A percentile compares a stretch with the other conserved stretches of the same genome.
Conservation (phyloP, 2,329 filamentous ascomycete genomes). For the Aspergillus glaucus region DNA sequence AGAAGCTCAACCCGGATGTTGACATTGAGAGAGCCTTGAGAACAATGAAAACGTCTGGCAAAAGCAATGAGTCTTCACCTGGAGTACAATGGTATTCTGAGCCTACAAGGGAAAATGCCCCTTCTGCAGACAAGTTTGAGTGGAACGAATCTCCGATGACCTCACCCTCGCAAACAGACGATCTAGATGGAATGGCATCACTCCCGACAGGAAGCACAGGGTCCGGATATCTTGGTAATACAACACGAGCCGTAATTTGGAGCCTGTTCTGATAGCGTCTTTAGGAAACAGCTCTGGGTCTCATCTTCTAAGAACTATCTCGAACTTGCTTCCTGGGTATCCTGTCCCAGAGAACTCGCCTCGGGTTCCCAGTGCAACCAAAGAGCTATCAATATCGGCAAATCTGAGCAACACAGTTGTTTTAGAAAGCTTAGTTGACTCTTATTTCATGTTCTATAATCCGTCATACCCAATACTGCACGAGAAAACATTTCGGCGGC, state of each 20-base stretch:
- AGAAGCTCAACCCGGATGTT: conserved; percentile 8
- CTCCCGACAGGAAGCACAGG: conserved; percentile 3
- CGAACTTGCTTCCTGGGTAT: conserved; percentile 6
- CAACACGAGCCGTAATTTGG: no score
- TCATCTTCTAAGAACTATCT: conserved; percentile 8
- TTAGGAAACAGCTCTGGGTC: conserved; percentile 11
- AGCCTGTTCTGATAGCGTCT: not conserved
- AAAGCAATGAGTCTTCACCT: not conserved
- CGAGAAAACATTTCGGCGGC: conserved; percentile 20
- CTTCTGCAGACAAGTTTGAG: conserved; percentile 5
- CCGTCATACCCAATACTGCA: conserved; percentile 21
- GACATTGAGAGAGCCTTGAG: conserved; percentile 10
- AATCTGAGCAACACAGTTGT: conserved; percentile 4
- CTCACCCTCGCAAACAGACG: not conserved
- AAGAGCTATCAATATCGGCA: not conserved
- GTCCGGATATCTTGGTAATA: conserved; percentile 12
- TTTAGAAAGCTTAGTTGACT: conserved; percentile 15
- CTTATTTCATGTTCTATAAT: conserved; percentile 22
- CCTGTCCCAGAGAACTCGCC: not conserved
- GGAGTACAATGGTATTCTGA: not conserved
- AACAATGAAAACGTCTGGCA: not conserved
- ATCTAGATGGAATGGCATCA: conserved; percentile 12
- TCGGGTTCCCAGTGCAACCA: not conserved
- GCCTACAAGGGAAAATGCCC: not conserved
- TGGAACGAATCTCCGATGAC: conserved; percentile 11